A percentile compares a stretch with the other conserved stretches of the same genome.
Evolutionary conservation across 345 rosid genomes (phyloP).

Genomic region (Erysimum cheiranthoides): DNA sequence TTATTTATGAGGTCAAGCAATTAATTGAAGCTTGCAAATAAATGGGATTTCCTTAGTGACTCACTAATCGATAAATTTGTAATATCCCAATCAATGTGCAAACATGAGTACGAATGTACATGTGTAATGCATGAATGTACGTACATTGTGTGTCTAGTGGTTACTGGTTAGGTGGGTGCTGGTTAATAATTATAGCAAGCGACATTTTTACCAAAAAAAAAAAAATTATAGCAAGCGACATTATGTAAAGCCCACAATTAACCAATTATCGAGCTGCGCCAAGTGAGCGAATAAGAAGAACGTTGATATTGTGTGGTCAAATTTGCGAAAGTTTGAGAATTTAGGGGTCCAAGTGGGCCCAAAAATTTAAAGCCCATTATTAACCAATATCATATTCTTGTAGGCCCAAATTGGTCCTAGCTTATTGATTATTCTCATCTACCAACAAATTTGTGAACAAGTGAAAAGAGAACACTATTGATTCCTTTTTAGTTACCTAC

Average conservation of each 20-base stretch:
- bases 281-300: not conserved
- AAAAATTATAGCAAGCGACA: too few relatives aligned
- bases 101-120: constrained; percentile 15
- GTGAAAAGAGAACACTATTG: constrained; percentile 8
- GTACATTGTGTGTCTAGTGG: constrained; percentile 15
- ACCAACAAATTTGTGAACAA: constrained; percentile 21
- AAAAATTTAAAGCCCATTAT: constrained; percentile 36
- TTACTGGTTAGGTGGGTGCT: constrained; percentile 22
- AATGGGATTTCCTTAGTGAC: not conserved
- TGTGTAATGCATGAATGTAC: constrained; percentile 15
- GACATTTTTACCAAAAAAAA: too few relatives aligned
- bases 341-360: constrained; percentile 23
- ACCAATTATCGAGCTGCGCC: not conserved
- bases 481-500: not conserved
- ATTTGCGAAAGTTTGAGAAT: constrained; percentile 12
- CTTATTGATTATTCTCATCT: constrained; percentile 42
- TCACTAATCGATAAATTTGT: not conserved
- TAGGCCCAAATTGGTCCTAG: constrained; percentile 42
- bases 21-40: not conserved
- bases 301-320: constrained; percentile 29
- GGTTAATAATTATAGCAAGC: constrained; percentile 17
- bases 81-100: not conserved
- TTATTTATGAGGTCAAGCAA: not conserved
- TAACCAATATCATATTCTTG: not conserved
- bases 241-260: too few relatives aligned